These are phyloP conservation scores for Fusarium scirpi DNA, from an alignment of 2,329 filamentous ascomycete species.

Conservation along the genomic window DNA sequence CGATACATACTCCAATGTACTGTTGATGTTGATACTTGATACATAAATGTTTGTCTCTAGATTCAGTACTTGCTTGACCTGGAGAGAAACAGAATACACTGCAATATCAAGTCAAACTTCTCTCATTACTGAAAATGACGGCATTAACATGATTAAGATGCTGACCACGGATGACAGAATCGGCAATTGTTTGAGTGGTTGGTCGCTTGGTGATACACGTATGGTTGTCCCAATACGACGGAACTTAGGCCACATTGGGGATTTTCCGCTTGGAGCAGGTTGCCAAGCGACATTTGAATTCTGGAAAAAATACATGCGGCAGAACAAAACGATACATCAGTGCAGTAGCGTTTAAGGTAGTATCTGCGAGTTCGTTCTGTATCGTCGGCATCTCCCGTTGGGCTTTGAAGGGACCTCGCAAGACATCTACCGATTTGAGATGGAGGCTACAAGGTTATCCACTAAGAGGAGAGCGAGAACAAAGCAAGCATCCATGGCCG, in stretches of 20 bases:
- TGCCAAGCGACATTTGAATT: constrained; percentile 11
- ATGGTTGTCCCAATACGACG: constrained; percentile 1
- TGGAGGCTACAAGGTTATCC: constrained; percentile 25
- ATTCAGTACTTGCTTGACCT: neutral
- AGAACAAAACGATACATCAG: neutral
- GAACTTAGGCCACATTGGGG: constrained; percentile 18
- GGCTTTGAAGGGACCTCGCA: neutral
- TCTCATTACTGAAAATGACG: neutral
- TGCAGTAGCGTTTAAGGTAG: neutral
- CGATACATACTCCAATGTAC: constrained; percentile 20
- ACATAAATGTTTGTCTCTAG: neutral
- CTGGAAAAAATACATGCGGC: constrained; percentile 7
- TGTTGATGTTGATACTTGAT: neutral
- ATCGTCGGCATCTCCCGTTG: neutral
- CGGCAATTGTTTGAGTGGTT: constrained; percentile 6
- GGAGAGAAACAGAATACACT: neutral
- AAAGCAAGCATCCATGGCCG: neutral
- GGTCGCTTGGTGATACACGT: constrained; percentile 4
- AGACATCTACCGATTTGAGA: constrained; percentile 5
- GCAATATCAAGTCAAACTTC: neutral
- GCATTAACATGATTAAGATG: neutral
- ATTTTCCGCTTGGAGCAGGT: constrained; percentile 4
- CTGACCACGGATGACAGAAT: constrained; percentile 2
- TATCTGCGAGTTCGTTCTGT: neutral
- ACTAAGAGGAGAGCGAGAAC: constrained; percentile 22